phyloP scores from a whole-genome alignment of 2,329 filamentous ascomycete genomes.

The Aspergillus pseudonomiae region DNA sequence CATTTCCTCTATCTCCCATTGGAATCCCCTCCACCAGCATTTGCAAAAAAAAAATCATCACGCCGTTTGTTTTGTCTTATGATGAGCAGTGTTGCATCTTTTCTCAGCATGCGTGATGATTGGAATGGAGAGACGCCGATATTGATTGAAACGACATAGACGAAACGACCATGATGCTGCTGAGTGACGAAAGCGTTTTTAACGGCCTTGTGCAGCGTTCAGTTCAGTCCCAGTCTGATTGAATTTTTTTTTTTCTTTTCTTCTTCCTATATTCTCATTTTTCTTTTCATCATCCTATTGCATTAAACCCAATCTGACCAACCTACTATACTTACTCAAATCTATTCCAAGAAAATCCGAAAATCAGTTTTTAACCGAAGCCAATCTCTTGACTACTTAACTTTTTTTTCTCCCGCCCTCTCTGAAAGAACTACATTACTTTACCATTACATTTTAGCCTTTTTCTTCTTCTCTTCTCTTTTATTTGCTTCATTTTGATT shows the following conservation, averaged over 20 bases:
- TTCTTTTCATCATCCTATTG: not conserved
- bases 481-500: not conserved
- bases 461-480: conserved; percentile 15
- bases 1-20: conserved; percentile 7
- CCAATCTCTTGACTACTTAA: not conserved
- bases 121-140: conserved; percentile 27
- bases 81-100: conserved; percentile 18
- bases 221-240: conserved; percentile 14
- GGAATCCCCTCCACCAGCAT: conserved; percentile 9
- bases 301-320: not conserved
- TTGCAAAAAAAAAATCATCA: conserved; percentile 7
- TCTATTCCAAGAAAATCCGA: not conserved
- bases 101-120: conserved; percentile 23
- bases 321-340: not conserved
- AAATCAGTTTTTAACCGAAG: not conserved
- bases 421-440: not conserved
- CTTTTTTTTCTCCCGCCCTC: not conserved
- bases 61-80: conserved; percentile 16
- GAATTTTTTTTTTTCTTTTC: not conserved
- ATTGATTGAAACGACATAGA: conserved; percentile 29
- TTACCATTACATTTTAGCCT: not conserved
- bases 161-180: conserved; percentile 24
- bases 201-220: conserved; percentile 18
- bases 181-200: conserved; percentile 17
- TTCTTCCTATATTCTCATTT: conserved; percentile 1